A percentile compares a stretch with the other conserved stretches of the same genome.
phyloP scores from a whole-genome alignment of 495 filamentous ascomycete species.

The Podospora conica region DNA sequence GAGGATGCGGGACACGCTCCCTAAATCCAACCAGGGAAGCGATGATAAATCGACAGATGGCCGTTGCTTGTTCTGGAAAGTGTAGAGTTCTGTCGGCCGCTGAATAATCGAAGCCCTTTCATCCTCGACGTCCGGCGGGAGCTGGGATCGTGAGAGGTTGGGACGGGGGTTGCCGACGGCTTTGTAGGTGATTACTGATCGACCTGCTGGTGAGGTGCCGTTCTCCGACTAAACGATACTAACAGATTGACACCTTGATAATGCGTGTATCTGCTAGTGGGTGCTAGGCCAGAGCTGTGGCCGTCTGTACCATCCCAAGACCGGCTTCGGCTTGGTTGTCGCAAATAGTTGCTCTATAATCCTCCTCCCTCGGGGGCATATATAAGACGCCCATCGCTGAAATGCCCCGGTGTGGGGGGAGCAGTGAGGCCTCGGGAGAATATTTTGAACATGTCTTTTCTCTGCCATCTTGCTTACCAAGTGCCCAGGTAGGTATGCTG shows the following conservation, averaged over 20 bases:
- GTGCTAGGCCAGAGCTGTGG: not conserved
- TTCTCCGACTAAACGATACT: not conserved
- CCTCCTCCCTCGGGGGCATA: not conserved
- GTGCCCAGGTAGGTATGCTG: not conserved
- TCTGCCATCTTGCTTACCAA: not conserved
- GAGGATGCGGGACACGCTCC: not conserved
- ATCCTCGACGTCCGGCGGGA: not conserved
- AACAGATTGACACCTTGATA: not conserved
- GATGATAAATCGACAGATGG: not conserved
- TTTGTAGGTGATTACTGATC: slow-evolving; percentile 10
- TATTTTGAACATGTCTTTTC: not conserved
- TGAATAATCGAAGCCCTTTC: slow-evolving; percentile 3
- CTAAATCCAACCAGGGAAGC: not conserved
- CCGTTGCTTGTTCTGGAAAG: not conserved
- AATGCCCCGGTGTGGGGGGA: not conserved
- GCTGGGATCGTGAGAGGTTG: not conserved
- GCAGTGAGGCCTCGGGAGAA: not conserved
- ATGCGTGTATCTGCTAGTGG: not conserved
- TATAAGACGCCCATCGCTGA: not conserved
- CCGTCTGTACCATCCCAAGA: not conserved
- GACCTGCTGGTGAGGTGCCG: not conserved
- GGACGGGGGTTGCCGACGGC: not conserved
- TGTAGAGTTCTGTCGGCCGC: too few relatives aligned
- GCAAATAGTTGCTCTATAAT: not conserved
- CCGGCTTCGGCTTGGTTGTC: not conserved